Conservation (phyloP, 345 rosid genomes). For the Syzygium aromaticum region DNA sequence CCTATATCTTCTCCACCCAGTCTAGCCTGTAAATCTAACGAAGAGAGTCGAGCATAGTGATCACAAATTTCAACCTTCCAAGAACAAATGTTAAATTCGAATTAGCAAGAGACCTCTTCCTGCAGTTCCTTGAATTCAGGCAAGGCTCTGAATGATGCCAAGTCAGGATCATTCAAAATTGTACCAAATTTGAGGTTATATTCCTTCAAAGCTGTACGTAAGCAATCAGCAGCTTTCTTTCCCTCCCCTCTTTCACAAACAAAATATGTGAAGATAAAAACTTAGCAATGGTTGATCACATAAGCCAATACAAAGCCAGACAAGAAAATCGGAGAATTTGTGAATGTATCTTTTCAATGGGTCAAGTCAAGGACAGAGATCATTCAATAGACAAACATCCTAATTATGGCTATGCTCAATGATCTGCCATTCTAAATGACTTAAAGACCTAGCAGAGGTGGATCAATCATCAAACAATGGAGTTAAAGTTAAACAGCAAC, state of each 20-base stretch:
- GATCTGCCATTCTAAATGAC: background rate
- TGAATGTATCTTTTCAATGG: background rate
- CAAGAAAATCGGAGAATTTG: background rate
- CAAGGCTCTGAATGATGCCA: conserved; percentile 86
- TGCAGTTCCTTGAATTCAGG: conserved; percentile 93
- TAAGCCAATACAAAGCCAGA: background rate
- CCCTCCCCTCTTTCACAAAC: conserved; percentile 69
- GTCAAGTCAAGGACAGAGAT: background rate
- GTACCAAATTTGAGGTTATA: conserved; percentile 87
- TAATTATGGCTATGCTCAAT: background rate
- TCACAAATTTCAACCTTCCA: background rate
- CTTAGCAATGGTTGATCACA: background rate
- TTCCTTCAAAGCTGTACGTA: conserved; percentile 75
- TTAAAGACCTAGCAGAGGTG: background rate
- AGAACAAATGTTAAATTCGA: background rate
- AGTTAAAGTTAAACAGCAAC: background rate
- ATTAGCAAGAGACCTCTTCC: conserved; percentile 58
- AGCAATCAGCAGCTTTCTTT: conserved; percentile 73
- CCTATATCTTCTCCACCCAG: conserved; percentile 96
- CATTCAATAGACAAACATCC: background rate
- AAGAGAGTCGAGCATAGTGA: background rate
- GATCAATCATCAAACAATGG: background rate
- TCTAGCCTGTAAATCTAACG: conserved; percentile 55
- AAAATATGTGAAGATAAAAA: background rate
- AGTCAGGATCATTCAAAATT: conserved; percentile 88